Evolutionary conservation across 495 filamentous ascomycete species (phyloP), one percentile per base, ranked within the genome.

Genomic region (Aspergillus leporis): DNA sequence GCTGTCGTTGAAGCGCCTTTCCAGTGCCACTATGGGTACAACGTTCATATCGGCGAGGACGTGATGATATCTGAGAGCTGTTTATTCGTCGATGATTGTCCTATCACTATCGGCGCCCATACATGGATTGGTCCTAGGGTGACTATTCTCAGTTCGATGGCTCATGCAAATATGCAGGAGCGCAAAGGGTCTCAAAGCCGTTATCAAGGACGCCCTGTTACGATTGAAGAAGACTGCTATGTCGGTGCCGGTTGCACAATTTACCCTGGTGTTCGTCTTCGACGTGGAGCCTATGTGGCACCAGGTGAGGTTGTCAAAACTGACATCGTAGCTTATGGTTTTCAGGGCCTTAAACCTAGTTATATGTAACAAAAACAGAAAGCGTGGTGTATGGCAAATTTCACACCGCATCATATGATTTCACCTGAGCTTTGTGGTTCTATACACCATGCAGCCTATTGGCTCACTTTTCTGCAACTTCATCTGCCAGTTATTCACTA

Each of bases 11-110:
- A 97, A 59, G 86, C 90, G 3, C 93, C 94, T 13, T 98, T 98
- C 70, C 87, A 80, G 36, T 98, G 94, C 71, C 92, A 97, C 66
- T 98, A 97, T 66, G 94, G 94, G 2, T 97, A 96, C 67, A 97
- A 98, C 65, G 89, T 98, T 62, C 81, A 82, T 38, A 87, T 98
- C 60, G 94, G 90, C 22, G 89, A 93, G 64, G 87, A 94, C 66
- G 91, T 94, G 7, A 83, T 87, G 61, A 92, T 98, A 58, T 90
- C 89, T 10, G 83, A 90, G 48, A 91, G 92, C 62, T 98, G 94
- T 68, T 84, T 87, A 12, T 90, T 98, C 65, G 83, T 93, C 51
- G 94, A 98, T 65, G 87, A 91, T 34, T 84, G 84, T 58, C 69
- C 75, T 45, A 84, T 91, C 59, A 85, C 77, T 18, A 91, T 98